Evolutionary conservation across 768 basidiomycete species (phyloP).

Genomic region (Lentinula guzmanii): DNA sequence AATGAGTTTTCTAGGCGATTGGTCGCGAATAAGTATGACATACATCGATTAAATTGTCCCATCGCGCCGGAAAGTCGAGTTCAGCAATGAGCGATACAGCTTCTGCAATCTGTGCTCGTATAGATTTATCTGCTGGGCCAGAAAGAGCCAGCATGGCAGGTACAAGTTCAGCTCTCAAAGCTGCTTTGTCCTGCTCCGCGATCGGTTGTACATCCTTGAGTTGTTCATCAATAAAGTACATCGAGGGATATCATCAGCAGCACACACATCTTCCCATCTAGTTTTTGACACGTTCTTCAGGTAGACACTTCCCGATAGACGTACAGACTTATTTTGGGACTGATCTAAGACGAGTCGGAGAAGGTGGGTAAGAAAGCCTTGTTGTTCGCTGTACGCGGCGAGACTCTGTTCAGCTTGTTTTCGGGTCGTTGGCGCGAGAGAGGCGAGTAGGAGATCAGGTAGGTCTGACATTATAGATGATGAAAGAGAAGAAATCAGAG

Average conservation of each 20-base stretch:
- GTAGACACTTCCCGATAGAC: constrained; percentile 84
- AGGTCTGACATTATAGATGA: constrained; percentile 55
- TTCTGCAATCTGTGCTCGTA: constrained; percentile 87
- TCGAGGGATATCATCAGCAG: neutral
- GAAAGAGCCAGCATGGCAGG: constrained; percentile 90
- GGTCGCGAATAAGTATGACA: constrained; percentile 20
- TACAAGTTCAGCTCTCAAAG: constrained; percentile 73
- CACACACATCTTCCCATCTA: constrained; percentile 81
- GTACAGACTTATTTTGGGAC: constrained; percentile 58
- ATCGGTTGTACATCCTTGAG: constrained; percentile 73
- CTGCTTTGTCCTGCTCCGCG: constrained; percentile 61
- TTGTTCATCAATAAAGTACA: constrained; percentile 2
- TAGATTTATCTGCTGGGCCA: constrained; percentile 58
- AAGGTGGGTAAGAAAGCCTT: constrained; percentile 75
- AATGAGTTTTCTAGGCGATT: neutral
- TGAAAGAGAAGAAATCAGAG: neutral
- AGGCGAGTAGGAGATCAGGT: constrained; percentile 63
- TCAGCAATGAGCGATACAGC: constrained; percentile 88
- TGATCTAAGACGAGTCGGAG: constrained; percentile 72
- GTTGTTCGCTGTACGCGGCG: constrained; percentile 56
- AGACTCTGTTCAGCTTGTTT: constrained; percentile 83
- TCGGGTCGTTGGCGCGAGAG: constrained; percentile 60
- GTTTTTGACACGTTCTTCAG: constrained; percentile 88
- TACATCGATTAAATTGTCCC: constrained; percentile 89
- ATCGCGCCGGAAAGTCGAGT: constrained; percentile 84